phyloP scores from a whole-genome alignment of 805 yeast species.

The Candida coleopterorum region DNA sequence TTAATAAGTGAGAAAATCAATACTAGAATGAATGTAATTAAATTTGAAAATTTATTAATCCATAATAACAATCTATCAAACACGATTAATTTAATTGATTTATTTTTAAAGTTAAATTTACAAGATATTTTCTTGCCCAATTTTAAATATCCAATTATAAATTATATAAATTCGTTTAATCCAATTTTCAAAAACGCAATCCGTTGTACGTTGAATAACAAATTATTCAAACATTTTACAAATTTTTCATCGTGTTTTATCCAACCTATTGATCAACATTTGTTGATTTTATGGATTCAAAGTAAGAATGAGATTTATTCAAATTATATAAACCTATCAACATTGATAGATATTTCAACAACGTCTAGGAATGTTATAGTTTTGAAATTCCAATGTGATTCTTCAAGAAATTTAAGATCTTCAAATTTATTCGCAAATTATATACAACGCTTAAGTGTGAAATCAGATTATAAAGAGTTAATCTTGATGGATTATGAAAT shows the following conservation, averaged over 20 bases:
- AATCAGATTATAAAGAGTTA: background rate
- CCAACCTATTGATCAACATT: conserved; percentile 7
- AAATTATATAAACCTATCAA: conserved; percentile 4
- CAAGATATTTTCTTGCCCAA: conserved; percentile 2
- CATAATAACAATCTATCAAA: conserved; percentile 4
- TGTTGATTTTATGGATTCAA: conserved; percentile 6
- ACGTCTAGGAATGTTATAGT: background rate
- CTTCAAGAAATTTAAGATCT: conserved; percentile 4
- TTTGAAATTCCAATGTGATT: conserved; percentile 4
- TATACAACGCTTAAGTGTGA: conserved; percentile 5
- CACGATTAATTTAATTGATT: conserved; percentile 1
- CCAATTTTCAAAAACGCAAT: conserved; percentile 3
- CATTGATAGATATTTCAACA: background rate
- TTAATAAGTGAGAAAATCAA: background rate
- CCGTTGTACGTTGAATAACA: background rate
- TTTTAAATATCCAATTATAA: background rate
- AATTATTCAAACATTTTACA: background rate
- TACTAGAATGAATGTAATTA: background rate
- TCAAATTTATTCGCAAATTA: background rate
- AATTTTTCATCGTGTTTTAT: conserved; percentile 1
- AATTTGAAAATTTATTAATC: background rate
- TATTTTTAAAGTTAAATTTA: conserved; percentile 1
- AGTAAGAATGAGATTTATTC: background rate
- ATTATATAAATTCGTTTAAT: conserved; percentile 1
- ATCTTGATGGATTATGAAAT: conserved; percentile 1